Base-by-base conservation (phyloP, 2,329 filamentous ascomycete species). In the Endocalyx cinctus region DNA sequence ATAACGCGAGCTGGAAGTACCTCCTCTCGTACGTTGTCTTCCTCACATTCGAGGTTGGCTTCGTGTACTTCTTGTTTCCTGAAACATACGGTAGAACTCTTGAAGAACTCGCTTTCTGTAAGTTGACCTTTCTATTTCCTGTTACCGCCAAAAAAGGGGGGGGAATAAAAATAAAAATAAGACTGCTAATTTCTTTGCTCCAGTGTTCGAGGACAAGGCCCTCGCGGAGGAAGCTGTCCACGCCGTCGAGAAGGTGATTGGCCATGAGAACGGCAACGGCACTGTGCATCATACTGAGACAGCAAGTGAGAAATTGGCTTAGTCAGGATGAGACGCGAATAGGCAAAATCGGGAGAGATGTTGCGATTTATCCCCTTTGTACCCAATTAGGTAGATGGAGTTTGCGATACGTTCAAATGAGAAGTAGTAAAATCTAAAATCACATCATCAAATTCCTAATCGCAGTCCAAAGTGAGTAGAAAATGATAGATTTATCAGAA, bases 1-100 rank as follows among this genome's bases (percentile, higher is more conserved):
- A 50, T 10, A 55, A 55, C 13, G 55, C 61, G 15, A 46, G 55
- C 31, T 69, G 65, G 65, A 58, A 55, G 19, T 69, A 66, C 38
- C 55, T 67, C 22, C 60, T 63, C 17, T 62, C 64, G 8, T 68
- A 67, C 40, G 63, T 61, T 42, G 60, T 57, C 17, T 69, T 64
- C 54, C 54, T 69, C 10, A 50, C 52, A 2, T 60, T 66, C 22
- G 63, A 69, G 46, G 53, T 66, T 25, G 34, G 29, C 17, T 46
- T 60, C 77, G 82, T 92, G 31, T 92, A 81, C 62, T 84, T 88
- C 59, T 71, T 89, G 43, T 94, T 90, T 56, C 86, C 87, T 8
- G 87, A 94, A 62, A 94, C 87, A 0, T 83, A 82, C 41, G 87
- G 87, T 39, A 74, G 88, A 36, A 81, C 84, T 33, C 67, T 92